phyloP scores from a whole-genome alignment of 768 basidiomycete species.

The Imleria badia region DNA sequence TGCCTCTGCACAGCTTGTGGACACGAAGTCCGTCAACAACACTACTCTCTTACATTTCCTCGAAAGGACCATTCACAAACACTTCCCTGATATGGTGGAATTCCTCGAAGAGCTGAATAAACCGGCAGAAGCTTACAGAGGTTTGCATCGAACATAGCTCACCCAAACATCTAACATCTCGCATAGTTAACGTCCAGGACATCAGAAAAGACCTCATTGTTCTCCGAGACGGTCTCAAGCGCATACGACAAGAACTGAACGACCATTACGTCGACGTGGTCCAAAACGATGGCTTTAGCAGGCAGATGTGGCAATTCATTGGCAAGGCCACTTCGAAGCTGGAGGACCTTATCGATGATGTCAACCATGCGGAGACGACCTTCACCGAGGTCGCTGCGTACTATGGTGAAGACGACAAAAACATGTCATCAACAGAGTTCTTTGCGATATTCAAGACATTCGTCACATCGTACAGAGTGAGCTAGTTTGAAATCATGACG shows the following conservation, averaged over 20 bases:
- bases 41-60: conserved; percentile 94
- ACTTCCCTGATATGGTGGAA: conserved; percentile 83
- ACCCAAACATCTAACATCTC: conserved; percentile 6
- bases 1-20: conserved; percentile 68
- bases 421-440: conserved; percentile 85
- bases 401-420: conserved; percentile 92
- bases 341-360: conserved; percentile 83
- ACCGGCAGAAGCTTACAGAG: conserved; percentile 91
- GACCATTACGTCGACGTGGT: conserved; percentile 77
- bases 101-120: conserved; percentile 88
- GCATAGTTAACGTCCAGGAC: conserved; percentile 81
- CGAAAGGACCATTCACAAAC: conserved; percentile 81
- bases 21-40: conserved; percentile 95
- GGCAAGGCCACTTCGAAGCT: conserved; percentile 72
- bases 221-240: conserved; percentile 72
- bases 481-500: conserved; percentile 8
- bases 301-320: conserved; percentile 90
- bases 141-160: conserved; percentile 40
- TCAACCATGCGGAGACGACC: conserved; percentile 79
- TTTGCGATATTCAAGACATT: conserved; percentile 98
- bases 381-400: conserved; percentile 86
- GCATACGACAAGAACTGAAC: conserved; percentile 76
- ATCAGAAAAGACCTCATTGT: conserved; percentile 73
- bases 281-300: conserved; percentile 74
- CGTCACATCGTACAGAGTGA: conserved; percentile 85